Evolutionary conservation across 345 rosid genomes (phyloP).

Genomic region (Gossypium turneri): DNA sequence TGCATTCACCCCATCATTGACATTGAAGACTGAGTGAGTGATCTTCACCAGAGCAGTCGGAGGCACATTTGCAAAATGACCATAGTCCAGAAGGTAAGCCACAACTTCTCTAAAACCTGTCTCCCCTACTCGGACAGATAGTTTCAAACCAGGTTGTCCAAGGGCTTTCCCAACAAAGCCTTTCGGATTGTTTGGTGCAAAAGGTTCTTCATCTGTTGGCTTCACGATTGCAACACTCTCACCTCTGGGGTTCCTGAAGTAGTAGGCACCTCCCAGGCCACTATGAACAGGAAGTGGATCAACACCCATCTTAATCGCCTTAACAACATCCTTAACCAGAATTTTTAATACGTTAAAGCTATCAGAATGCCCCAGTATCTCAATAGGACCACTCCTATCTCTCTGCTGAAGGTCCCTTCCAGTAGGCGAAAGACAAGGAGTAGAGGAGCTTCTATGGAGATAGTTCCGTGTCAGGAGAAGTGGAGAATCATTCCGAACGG

Average conservation of each 20-base stretch:
- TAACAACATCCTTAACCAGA: constrained; percentile 64
- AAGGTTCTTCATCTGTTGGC: constrained; percentile 98
- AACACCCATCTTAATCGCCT: constrained; percentile 82
- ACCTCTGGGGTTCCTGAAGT: constrained; percentile 66
- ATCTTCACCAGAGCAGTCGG: constrained; percentile 94
- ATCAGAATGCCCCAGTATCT: constrained; percentile 69
- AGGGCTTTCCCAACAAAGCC: constrained; percentile 98
- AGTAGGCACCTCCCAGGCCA: constrained; percentile 97
- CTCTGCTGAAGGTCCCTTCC: constrained; percentile 9
- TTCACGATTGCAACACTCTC: constrained; percentile 88
- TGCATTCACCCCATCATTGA: constrained; percentile 76
- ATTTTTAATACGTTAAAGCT: constrained; percentile 43
- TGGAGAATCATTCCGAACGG: constrained; percentile 81
- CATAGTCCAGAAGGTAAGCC: constrained; percentile 88
- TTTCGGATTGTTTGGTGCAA: constrained; percentile 96
- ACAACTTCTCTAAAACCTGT: constrained; percentile 97
- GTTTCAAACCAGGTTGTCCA: constrained; percentile 92
- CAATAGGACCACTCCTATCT: constrained; percentile 82
- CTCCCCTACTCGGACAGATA: constrained; percentile 92
- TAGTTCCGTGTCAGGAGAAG: constrained; percentile 74
- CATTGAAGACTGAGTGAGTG: constrained; percentile 83
- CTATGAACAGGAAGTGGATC: constrained; percentile 68
- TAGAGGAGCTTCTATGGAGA: constrained; percentile 35
- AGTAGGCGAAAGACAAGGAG: neutral
- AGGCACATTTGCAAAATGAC: constrained; percentile 87